Percentiles rank a stretch among this genome's conserved stretches.
Conservation (phyloP, 139 green algal genomes). For the Asterochloris erici region DNA sequence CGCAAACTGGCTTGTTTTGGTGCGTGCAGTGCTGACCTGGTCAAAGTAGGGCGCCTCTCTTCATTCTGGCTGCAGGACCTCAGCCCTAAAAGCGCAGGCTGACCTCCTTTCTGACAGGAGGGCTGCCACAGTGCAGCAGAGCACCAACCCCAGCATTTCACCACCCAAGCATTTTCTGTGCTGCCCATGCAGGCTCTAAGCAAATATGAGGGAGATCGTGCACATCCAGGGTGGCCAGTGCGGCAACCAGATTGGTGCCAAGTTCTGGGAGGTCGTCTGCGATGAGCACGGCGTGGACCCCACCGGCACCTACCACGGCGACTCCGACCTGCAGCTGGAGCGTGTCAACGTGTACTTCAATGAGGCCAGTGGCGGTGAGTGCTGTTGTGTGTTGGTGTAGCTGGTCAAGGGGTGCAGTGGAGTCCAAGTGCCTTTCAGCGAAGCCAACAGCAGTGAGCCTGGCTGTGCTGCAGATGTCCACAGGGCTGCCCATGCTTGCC, state of each 20-base stretch:
- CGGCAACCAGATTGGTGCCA: constrained; percentile 98
- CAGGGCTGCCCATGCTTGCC: too few species aligned
- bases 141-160: too few species aligned
- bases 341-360: constrained; percentile 99
- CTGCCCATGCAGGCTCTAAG: background rate
- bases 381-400: background rate
- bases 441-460: too few species aligned
- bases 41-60: too few species aligned
- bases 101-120: too few species aligned
- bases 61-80: too few species aligned
- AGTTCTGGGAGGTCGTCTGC: constrained; percentile 93
- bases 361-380: constrained; percentile 89
- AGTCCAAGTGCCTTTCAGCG: too few species aligned
- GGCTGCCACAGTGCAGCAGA: too few species aligned
- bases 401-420: background rate
- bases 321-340: constrained; percentile 97
- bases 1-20: too few species aligned
- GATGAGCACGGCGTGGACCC: constrained; percentile 91
- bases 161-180: background rate
- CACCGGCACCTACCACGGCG: constrained; percentile 88
- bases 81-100: too few species aligned
- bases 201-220: constrained; percentile 89
- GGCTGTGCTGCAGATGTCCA: too few species aligned
- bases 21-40: too few species aligned
- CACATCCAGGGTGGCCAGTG: constrained; percentile 94